These are phyloP conservation scores for Kalanchoe fedtschenkoi DNA, from an alignment of 164 flowering plant species.

Conservation along the genomic window DNA sequence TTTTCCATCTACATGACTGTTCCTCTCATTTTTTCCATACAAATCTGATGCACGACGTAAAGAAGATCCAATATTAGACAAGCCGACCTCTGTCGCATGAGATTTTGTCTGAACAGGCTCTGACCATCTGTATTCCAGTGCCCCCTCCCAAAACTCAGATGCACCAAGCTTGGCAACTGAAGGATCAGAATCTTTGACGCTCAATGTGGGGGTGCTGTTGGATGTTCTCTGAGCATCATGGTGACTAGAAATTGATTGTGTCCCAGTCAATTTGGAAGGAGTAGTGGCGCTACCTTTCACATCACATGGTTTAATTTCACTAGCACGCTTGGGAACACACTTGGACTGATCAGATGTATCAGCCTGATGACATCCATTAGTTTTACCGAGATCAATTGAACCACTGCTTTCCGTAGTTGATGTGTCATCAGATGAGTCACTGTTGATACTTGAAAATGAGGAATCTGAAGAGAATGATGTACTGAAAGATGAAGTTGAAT, in stretches of 20 bases:
- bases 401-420: conserved; percentile 21
- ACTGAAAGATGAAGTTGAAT: conserved; percentile 14
- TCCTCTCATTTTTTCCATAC: conserved; percentile 12
- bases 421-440: conserved; percentile 27
- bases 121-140: conserved; percentile 18
- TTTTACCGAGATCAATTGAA: conserved; percentile 16
- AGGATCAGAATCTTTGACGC: conserved; percentile 9
- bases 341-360: conserved; percentile 13
- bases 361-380: conserved; percentile 14
- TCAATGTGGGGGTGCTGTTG: conserved; percentile 15
- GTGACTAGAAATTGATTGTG: conserved; percentile 8
- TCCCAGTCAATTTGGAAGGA: conserved; percentile 19
- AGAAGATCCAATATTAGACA: conserved; percentile 21
- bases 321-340: conserved; percentile 17
- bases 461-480: conserved; percentile 21
- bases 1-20: conserved; percentile 14
- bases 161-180: conserved; percentile 18
- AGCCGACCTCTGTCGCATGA: conserved; percentile 11
- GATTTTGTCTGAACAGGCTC: conserved; percentile 13
- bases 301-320: conserved; percentile 17
- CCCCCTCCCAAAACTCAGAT: conserved; percentile 27
- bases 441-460: conserved; percentile 11
- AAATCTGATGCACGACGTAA: conserved; percentile 21
- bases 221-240: conserved; percentile 10
- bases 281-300: conserved; percentile 18